A percentile compares a stretch with the other conserved stretches of the same genome.
phyloP scores from a whole-genome alignment of 345 rosid species.

The Syzygium aqueum region DNA sequence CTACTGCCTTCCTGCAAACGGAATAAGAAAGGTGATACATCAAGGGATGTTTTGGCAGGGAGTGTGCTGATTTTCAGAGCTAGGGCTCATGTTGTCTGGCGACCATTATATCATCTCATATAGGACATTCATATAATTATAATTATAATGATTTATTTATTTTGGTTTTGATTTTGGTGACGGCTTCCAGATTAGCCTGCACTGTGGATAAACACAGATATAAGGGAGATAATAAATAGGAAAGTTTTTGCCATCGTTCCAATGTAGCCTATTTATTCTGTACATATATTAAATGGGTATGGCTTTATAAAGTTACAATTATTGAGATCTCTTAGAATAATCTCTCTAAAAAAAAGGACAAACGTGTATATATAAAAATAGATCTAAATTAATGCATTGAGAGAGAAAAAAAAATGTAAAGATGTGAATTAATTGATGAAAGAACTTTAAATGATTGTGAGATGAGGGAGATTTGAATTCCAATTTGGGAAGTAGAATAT shows the following conservation, averaged over 20 bases:
- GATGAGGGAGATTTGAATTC: neutral
- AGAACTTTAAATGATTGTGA: neutral
- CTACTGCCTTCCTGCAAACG: neutral
- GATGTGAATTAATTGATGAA: neutral
- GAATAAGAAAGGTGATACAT: neutral
- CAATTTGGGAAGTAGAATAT: neutral
- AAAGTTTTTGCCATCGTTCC: too few species aligned
- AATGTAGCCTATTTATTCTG: neutral
- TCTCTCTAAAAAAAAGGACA: accelerated
- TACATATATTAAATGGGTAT: neutral
- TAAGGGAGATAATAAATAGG: neutral
- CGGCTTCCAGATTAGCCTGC: neutral
- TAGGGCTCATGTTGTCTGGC: neutral
- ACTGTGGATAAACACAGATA: neutral
- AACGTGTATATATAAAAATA: neutral
- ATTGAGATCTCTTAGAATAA: neutral
- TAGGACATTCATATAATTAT: neutral
- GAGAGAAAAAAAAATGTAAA: neutral
- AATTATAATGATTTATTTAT: neutral
- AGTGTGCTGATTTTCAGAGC: neutral
- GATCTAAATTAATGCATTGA: neutral
- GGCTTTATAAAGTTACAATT: neutral
- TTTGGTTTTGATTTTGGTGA: neutral
- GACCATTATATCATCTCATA: neutral
- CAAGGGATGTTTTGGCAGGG: neutral